phyloP scores from a whole-genome alignment of 2,329 filamentous ascomycete genomes.

The Nemania sp. region DNA sequence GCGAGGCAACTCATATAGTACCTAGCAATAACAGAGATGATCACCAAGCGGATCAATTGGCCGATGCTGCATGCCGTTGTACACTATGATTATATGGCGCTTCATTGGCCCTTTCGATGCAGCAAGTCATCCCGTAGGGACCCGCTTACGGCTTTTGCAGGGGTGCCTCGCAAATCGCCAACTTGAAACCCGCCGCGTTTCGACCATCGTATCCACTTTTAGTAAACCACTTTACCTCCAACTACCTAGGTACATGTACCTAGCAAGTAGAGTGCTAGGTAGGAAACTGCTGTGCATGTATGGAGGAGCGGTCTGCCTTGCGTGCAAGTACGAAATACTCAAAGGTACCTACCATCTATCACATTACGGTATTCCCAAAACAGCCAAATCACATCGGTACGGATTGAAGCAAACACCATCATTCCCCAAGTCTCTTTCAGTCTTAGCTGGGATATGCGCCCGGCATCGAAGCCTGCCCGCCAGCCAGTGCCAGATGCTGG shows the following conservation, averaged over 20 bases:
- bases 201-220: constrained; percentile 30
- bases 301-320: too few species aligned
- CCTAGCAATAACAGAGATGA: constrained; percentile 8
- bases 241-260: too few species aligned
- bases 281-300: too few species aligned
- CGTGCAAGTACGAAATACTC: too few species aligned
- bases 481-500: neutral
- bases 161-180: constrained; percentile 35
- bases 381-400: too few species aligned
- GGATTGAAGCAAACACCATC: too few species aligned
- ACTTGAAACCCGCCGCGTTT: constrained; percentile 43
- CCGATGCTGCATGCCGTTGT: neutral
- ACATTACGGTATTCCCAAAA: too few species aligned
- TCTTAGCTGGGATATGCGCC: neutral
- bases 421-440: too few species aligned
- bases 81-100: too few species aligned
- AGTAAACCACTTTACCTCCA: neutral
- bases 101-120: constrained; percentile 25
- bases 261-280: too few species aligned
- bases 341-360: too few species aligned
- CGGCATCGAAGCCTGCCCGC: too few species aligned
- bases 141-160: constrained; percentile 30
- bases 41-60: constrained; percentile 32
- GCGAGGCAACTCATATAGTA: constrained; percentile 7
- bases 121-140: constrained; percentile 33